Evolutionary conservation across 1,284 basidiomycete genomes (phyloP).

Genomic region (Tilletia walkeri): DNA sequence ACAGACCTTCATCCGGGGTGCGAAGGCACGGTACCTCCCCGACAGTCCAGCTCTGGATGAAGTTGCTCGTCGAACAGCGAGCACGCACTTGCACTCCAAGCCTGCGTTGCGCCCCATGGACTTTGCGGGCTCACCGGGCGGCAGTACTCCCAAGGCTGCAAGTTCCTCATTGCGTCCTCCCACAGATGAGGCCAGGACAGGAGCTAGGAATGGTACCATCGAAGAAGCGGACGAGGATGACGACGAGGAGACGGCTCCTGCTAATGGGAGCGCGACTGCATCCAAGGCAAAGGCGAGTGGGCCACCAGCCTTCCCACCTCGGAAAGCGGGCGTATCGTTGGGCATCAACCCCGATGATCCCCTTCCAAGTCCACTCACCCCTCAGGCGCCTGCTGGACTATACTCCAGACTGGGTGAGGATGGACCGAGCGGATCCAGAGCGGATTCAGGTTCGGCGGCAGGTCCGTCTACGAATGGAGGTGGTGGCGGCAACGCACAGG

Average conservation of each 20-base stretch:
- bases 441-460: neutral
- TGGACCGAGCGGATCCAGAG: neutral
- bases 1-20: conserved; percentile 41
- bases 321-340: neutral
- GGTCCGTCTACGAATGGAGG: neutral
- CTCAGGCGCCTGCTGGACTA: neutral
- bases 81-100: conserved; percentile 42
- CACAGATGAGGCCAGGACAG: no score
- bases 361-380: conserved; percentile 7
- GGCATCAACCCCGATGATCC: neutral
- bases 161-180: neutral
- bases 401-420: conserved; percentile 9
- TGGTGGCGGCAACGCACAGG: neutral
- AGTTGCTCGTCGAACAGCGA: conserved; percentile 36
- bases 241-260: neutral
- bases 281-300: neutral
- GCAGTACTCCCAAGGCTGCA: neutral
- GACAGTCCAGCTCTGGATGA: conserved; percentile 46
- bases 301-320: conserved; percentile 6
- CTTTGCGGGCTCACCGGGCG: neutral
- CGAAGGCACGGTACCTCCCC: conserved; percentile 29
- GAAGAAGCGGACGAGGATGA: conserved; percentile 2
- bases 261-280: conserved; percentile 7
- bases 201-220: neutral
- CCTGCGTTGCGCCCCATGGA: conserved; percentile 21